Evolutionary conservation across 163 green algal species (phyloP).

Genomic region (Coccomyxa subellipsoidea): DNA sequence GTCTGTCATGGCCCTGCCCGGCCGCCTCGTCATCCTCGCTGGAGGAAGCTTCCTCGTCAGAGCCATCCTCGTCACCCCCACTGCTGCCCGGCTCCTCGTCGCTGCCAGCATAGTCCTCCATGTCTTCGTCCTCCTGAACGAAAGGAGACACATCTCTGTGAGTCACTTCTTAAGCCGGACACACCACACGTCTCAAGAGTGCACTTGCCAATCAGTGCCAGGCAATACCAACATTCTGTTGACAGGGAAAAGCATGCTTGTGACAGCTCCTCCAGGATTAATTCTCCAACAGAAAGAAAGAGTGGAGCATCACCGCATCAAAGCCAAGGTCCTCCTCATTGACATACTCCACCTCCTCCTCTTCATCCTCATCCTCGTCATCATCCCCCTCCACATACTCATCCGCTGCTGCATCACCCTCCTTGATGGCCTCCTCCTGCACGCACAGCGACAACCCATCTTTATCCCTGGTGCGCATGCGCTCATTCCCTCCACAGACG

Average conservation of each 20-base stretch:
- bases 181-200: too few species aligned
- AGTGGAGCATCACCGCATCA: neutral
- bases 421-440: neutral
- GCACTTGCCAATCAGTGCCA: too few species aligned
- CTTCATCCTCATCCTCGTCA: slow-evolving; percentile 8
- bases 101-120: neutral
- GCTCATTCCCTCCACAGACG: too few species aligned
- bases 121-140: neutral
- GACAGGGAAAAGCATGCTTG: too few species aligned
- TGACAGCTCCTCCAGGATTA: too few species aligned
- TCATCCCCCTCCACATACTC: slow-evolving; percentile 9
- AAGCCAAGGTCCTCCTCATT: slow-evolving; percentile 6
- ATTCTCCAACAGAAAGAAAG: neutral
- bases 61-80: neutral
- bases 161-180: too few species aligned
- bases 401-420: neutral
- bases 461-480: too few species aligned
- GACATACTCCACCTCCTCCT: slow-evolving; percentile 15
- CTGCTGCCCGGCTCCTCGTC: neutral
- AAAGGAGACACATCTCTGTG: neutral
- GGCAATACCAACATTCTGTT: too few species aligned
- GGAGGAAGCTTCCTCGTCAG: neutral
- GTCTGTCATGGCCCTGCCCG: neutral
- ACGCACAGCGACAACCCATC: neutral
- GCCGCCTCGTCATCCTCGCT: slow-evolving; percentile 4